phyloP scores from a whole-genome alignment of 2,329 filamentous ascomycete genomes.

The Orbilia javanica region DNA sequence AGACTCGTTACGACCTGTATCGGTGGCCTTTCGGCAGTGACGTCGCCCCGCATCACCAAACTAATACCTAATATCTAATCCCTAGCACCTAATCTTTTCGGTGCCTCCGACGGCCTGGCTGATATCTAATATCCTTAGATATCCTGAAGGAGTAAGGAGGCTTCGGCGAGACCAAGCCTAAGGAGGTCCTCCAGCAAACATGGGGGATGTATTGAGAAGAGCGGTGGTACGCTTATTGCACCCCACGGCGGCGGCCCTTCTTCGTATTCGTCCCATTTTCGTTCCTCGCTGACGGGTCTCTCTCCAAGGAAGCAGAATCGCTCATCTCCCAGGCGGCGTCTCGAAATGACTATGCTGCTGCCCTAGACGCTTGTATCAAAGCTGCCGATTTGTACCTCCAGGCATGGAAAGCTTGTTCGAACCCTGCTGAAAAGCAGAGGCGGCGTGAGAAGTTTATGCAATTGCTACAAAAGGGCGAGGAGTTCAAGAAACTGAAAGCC shows the following conservation, averaged over 20 bases:
- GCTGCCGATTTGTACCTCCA: constrained; percentile 50
- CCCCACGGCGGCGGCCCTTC: not conserved
- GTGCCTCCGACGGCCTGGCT: not conserved
- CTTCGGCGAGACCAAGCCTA: not conserved
- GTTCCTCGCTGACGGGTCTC: constrained; percentile 24
- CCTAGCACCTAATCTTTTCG: not conserved
- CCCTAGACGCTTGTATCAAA: constrained; percentile 50
- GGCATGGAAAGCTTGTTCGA: constrained; percentile 40
- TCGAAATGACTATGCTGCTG: constrained; percentile 44
- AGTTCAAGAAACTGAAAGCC: constrained; percentile 44
- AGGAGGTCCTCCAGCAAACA: not conserved
- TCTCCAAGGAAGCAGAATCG: constrained; percentile 56
- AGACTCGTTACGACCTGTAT: not conserved
- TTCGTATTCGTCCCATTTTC: not conserved
- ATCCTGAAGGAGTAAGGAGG: not conserved
- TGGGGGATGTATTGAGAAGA: constrained; percentile 10
- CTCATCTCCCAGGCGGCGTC: constrained; percentile 54
- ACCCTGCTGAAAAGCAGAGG: constrained; percentile 52
- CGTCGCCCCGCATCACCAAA: constrained; percentile 42
- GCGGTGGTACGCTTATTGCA: constrained; percentile 38
- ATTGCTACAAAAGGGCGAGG: constrained; percentile 41
- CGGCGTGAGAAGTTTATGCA: constrained; percentile 47
- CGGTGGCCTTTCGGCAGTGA: constrained; percentile 26
- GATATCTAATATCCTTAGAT: not conserved
- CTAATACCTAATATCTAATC: not conserved